Evolutionary conservation across 2,329 filamentous ascomycete genomes (phyloP).

Genomic region (Phyllosticta citriasiana): DNA sequence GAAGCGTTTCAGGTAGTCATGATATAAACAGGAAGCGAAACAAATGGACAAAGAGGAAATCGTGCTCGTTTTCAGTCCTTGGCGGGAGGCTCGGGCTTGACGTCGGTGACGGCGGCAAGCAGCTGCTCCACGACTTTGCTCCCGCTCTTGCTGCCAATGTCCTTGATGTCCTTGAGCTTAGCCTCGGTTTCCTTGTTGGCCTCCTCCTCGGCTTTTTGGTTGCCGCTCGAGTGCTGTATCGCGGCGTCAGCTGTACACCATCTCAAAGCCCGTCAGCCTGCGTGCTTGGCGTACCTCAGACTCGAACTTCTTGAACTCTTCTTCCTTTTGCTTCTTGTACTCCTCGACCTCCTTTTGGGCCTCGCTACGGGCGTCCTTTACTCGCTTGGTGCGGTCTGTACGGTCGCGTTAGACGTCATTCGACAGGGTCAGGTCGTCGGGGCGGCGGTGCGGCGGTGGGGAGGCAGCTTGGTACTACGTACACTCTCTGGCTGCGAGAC

Average conservation of each 20-base stretch:
- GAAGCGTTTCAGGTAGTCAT: constrained; percentile 1
- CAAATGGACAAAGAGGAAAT: constrained; percentile 3
- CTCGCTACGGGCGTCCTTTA: constrained; percentile 92
- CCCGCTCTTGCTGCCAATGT: constrained; percentile 69
- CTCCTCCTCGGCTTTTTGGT: constrained; percentile 61
- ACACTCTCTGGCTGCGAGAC: constrained; percentile 71
- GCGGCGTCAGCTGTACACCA: neutral
- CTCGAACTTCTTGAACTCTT: constrained; percentile 92
- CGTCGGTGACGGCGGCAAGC: constrained; percentile 73
- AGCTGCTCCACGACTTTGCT: constrained; percentile 73
- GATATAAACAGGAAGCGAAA: neutral
- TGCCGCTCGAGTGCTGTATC: constrained; percentile 77
- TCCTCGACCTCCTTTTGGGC: constrained; percentile 97
- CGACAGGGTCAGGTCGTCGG: constrained; percentile 4
- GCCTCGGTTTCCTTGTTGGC: constrained; percentile 71
- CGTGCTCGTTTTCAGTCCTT: neutral
- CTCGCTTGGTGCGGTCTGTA: constrained; percentile 83
- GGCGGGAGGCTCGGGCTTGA: constrained; percentile 58
- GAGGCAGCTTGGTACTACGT: constrained; percentile 18
- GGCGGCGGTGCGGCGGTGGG: constrained; percentile 1
- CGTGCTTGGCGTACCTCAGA: constrained; percentile 47
- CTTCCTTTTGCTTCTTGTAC: constrained; percentile 81
- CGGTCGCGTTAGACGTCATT: constrained; percentile 14
- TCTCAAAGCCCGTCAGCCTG: neutral
- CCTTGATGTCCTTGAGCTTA: constrained; percentile 74